Evolutionary conservation across 2,329 filamentous ascomycete species (phyloP).

Genomic region (Davidsoniella virescens): DNA sequence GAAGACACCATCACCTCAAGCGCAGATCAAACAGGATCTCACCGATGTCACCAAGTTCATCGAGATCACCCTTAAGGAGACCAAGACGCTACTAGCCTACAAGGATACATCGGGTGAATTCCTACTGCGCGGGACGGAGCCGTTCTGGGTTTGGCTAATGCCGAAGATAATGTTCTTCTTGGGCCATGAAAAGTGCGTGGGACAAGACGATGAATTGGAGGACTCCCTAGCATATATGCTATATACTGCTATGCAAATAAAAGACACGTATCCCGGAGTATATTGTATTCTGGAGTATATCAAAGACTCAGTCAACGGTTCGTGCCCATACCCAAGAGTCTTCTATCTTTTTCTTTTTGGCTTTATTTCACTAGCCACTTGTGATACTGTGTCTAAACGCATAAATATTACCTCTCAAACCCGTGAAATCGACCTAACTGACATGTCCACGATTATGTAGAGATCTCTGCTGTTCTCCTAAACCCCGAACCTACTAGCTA

Average conservation of each 20-base stretch:
- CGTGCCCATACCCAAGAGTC: neutral
- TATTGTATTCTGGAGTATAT: slow-evolving; percentile 12
- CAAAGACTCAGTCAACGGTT: slow-evolving; percentile 12
- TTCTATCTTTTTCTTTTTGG: neutral
- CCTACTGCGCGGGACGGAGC: slow-evolving; percentile 38
- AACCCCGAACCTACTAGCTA: slow-evolving; percentile 6
- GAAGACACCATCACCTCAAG: neutral
- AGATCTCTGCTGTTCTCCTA: slow-evolving; percentile 11
- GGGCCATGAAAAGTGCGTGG: slow-evolving; percentile 30
- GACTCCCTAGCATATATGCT: slow-evolving; percentile 11
- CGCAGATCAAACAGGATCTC: slow-evolving; percentile 22
- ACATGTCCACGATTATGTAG: neutral
- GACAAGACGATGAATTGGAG: slow-evolving; percentile 7
- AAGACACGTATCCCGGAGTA: slow-evolving; percentile 8
- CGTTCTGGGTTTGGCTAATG: slow-evolving; percentile 50
- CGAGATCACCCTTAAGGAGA: slow-evolving; percentile 56
- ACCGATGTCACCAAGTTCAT: slow-evolving; percentile 57
- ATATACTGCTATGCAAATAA: slow-evolving; percentile 11
- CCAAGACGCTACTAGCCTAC: slow-evolving; percentile 48
- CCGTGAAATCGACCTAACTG: slow-evolving; percentile 2
- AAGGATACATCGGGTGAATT: slow-evolving; percentile 25
- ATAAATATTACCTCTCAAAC: neutral
- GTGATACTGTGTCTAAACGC: neutral
- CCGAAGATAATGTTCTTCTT: slow-evolving; percentile 41
- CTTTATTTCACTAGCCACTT: neutral